Base-by-base conservation (phyloP, 805 yeast genomes). In the Zygosaccharomyces kombuchaensis region DNA sequence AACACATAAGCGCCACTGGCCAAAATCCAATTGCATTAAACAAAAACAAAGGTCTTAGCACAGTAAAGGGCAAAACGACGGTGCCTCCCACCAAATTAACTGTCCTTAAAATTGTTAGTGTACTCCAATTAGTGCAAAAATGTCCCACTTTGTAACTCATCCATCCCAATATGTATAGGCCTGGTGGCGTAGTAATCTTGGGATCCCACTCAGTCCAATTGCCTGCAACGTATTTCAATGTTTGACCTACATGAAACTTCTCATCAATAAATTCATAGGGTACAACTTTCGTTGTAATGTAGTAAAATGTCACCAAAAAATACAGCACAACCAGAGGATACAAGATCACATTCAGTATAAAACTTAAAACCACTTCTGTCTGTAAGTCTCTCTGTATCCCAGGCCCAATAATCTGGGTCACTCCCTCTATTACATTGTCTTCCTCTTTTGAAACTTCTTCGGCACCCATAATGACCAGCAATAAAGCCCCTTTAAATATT, bases 131-230 rank as follows among this genome's bases (percentile, higher is more conserved):
- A 9, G 45, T 57, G 55, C 50, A 58, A 35, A 6, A 54, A 16
- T 23, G 56, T 19, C 13, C 50, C 34, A 30, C 67, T 42, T 62
- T 57, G 16, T 67, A 54, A 54, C 65, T 68, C 0, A 67, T 6
- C 53, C 63, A 68, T 1, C 77, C 76, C 9, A 80, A 50, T 2
- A 73, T 40, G 60, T 93, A 91, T 13, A 91, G 69, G 0, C 98
- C 99, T 1, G 98, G 98, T 1, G 99, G 99, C 0, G 99, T 93
- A 1, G 99, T 91, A 60, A 93, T 88, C 60, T 91, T 90, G 9
- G 81, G 74, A 63, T 93, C 88, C 96, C 96, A 89, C 1, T 68
- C 57, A n/a, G 52, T 44, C 67, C 81, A 88, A 42, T 79, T 69
- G 9, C 83, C 84, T 1, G 62, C 54, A 48, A 87, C 76, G 58